phyloP scores from a whole-genome alignment of 2,329 filamentous ascomycete genomes.

The Fusarium mundagurra region DNA sequence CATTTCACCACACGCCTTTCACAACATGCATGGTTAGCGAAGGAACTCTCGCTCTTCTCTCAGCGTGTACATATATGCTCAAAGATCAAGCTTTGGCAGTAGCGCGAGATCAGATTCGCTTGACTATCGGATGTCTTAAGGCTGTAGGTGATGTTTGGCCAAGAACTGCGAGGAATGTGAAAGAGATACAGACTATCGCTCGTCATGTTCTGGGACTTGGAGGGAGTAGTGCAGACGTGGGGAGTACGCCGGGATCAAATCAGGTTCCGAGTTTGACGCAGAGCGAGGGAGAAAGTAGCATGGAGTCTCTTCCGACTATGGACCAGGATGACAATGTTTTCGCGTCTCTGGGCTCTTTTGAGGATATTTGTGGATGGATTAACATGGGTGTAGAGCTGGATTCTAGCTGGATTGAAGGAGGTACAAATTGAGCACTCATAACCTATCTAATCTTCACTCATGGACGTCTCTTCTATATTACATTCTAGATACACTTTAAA shows the following conservation, averaged over 20 bases:
- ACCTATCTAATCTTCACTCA: too few species aligned
- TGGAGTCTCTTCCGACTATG: background rate
- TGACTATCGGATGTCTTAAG: conserved; percentile 30
- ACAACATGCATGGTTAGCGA: conserved; percentile 35
- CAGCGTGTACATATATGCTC: conserved; percentile 21
- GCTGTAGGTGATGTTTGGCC: conserved; percentile 16
- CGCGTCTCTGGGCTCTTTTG: background rate
- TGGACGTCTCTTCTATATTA: too few species aligned
- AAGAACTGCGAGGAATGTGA: conserved; percentile 26
- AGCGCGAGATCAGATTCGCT: conserved; percentile 26
- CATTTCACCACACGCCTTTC: conserved; percentile 23
- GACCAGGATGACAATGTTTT: background rate
- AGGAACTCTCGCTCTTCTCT: conserved; percentile 22
- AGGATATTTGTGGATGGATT: conserved; percentile 13
- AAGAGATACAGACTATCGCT: conserved; percentile 33
- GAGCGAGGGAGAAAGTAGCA: background rate
- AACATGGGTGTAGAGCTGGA: background rate
- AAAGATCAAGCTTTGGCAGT: conserved; percentile 3
- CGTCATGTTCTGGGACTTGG: conserved; percentile 22
- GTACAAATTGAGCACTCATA: background rate
- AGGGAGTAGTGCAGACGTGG: accelerated
- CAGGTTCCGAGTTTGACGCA: conserved; percentile 1
- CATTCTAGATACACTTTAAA: background rate
- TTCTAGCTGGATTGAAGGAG: background rate
- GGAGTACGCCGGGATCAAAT: background rate